Base-by-base conservation (phyloP, 1,284 basidiomycete genomes). In the Sanghuangporus baumii region DNA sequence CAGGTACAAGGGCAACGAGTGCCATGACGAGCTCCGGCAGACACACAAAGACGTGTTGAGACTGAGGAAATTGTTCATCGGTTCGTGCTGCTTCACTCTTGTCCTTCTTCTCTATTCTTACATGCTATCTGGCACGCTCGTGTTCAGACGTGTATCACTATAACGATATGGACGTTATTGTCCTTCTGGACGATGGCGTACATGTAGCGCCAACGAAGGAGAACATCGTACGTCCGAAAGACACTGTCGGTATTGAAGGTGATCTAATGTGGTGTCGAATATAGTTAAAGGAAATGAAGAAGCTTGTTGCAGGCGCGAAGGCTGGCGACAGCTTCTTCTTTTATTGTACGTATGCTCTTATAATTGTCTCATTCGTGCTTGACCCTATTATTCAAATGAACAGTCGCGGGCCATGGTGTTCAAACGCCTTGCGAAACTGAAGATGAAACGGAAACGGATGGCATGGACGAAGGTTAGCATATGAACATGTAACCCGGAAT, bases 321-420 rank as follows among this genome's bases (percentile, higher is more conserved):
- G 48, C 47, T 8, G 48, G 57, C 11, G 61, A 63, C 16, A 20
- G 36, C 8, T 47, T 62, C 37, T 59, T 59, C 51, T 43, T 63
- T 31, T 57, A 63, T n/a, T 63, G 61, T 63, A 11, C n/a, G 56
- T 46, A 14, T 20, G 5, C 47, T 55, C 1, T 3, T 16, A 12
- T 47, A 4, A 18, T 46, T 46, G n/a, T 23, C 11, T 47, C 16
- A 41, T 11, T 23, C 40, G 2, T 16, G 23, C 23, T 56, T 5
- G 47, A 9, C n/a, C 41, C 2, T 18, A 23, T 34, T 11, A 6
- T 6, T 38, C 2, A 37, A 38, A n/a, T 50, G n/a, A 31, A 8
- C 36, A 63, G 61, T 41, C 26, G 52, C 61, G 36, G 61, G 61
- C 11, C 61, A 63, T 36, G 61, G 61, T 8, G 48, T 37, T 38